Base-by-base conservation (phyloP, 192 early-diverging fungal genomes). In the Thamnidium elegans region DNA sequence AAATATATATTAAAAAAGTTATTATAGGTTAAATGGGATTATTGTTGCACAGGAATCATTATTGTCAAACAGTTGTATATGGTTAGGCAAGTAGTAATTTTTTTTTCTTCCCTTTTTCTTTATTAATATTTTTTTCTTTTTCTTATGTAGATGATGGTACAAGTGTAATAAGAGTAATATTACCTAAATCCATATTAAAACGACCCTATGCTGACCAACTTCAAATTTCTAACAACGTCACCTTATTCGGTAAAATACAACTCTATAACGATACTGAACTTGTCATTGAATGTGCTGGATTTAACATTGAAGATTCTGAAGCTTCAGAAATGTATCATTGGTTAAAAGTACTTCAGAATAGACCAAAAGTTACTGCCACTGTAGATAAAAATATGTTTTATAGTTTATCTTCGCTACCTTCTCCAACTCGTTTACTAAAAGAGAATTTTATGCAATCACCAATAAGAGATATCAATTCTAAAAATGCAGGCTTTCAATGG, bases 111-210 rank as follows among this genome's bases (percentile, higher is more conserved):
- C 26, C 26, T 2, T 58, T 20, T 20, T 31, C 2, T 26, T 50
- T 32, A 62, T 14, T 34, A 63, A 32, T 23, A n/a, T n/a, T n/a
- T n/a, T n/a, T n/a, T n/a, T n/a, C n/a, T n/a, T n/a, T n/a, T 3
- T 39, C 32, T 14, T 14, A 44, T 36, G 15, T 54, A 64, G 63
- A 64, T 55, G 63, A 64, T 53, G 50, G 63, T 17, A 54, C 63
- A 53, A 50, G 15, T 30, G n/a, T 42, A 20, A 44, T 64, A 9
- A 36, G 43, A 23, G 51, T 53, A 20, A 26, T 64, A 42, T 44
- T 64, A 52, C 50, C 10, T 9, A 58, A 44, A 44, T 23, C 20
- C 39, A 59, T 26, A 43, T 20, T 43, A 20, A 43, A 14, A 44
- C 36, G 19, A 17, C 32, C 31, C 31, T 17, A 36, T 34, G n/a